Base-by-base conservation (phyloP, 2,329 filamentous ascomycete species). In the Talaromyces sp. region DNA sequence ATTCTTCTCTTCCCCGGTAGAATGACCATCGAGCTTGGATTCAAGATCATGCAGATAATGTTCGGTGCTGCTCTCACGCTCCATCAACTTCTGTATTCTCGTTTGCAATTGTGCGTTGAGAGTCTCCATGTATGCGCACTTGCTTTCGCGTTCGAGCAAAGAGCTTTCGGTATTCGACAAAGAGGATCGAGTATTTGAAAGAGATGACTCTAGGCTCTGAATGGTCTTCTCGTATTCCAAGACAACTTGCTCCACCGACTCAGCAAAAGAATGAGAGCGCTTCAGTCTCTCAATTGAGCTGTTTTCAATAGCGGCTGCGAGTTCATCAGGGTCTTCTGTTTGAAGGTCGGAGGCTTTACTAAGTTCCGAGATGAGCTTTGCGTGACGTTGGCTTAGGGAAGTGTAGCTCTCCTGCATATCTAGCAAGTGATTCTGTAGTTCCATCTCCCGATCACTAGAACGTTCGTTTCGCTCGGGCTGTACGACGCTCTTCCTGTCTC, bases 181-280 rank as follows among this genome's bases (percentile, higher is more conserved):
- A 0, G 91, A 92, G 39, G 90, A 85, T 65, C 95, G 87, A 1
- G 95, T 98, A 73, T 88, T 95, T 0, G 93, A 93, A 14, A 99
- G 86, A 1, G 93, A 97, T 60, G 93, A 89, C 77, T 99, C 95
- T 16, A 99, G 85, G 62, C 87, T 90, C 76, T 98, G 93, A 59
- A 99, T 99, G 0, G 96, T 99, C 84, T 96, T 98, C 77, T 99
- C 96, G 75, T 99, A 99, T 78, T 99, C 95, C 58, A 98, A 82
- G 3, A 99, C 92, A 24, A 99, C 92, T 73, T 96, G 91, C 73
- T 99, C 95, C 22, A 99, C 94, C 33, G 94, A 94, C 75, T 96
- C 90, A 1, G 94, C 93, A 74, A 99, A 98, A 0, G 92, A 96
- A 75, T 96, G 97, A 19, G 96, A 99, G 47, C 95, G 89, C 75